Percentiles rank a stretch among this genome's conserved stretches.
Evolutionary conservation across 2,329 filamentous ascomycete species (phyloP).

Genomic region (Fusarium graminum): DNA sequence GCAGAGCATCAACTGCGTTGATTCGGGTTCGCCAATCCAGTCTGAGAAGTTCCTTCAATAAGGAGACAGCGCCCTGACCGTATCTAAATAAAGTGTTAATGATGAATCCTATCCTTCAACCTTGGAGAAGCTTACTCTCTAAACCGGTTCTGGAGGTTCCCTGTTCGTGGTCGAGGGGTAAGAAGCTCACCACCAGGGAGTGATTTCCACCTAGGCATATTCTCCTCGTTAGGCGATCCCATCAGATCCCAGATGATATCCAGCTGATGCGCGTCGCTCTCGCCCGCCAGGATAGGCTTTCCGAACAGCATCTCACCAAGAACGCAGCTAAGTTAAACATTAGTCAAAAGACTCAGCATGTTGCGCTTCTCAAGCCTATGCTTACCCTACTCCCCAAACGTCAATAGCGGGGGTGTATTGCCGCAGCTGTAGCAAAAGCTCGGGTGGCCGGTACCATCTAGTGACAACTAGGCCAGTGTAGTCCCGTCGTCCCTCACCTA

Average conservation of each 20-base stretch:
- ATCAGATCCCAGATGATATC: conserved; percentile 95
- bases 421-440: conserved; percentile 87
- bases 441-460: conserved; percentile 95
- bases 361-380: conserved; percentile 19
- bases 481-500: conserved; percentile 86
- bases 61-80: conserved; percentile 78
- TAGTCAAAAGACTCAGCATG: conserved; percentile 23
- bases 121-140: conserved; percentile 67
- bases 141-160: conserved; percentile 81
- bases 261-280: conserved; percentile 89
- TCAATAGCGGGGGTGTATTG: conserved; percentile 98
- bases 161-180: conserved; percentile 69
- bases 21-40: conserved; percentile 90
- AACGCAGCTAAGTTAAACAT: conserved; percentile 77
- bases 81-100: conserved; percentile 60
- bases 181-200: conserved; percentile 86
- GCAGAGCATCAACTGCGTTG: conserved; percentile 92
- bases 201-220: conserved; percentile 89
- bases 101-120: neutral
- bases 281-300: conserved; percentile 91
- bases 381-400: conserved; percentile 96
- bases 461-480: conserved; percentile 98
- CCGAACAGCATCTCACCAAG: conserved; percentile 98
- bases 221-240: conserved; percentile 88
- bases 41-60: conserved; percentile 85